Percentiles rank a stretch among this genome's conserved stretches.
Conservation (phyloP, 2,329 filamentous ascomycete genomes). For the Aspergillus sp. region DNA sequence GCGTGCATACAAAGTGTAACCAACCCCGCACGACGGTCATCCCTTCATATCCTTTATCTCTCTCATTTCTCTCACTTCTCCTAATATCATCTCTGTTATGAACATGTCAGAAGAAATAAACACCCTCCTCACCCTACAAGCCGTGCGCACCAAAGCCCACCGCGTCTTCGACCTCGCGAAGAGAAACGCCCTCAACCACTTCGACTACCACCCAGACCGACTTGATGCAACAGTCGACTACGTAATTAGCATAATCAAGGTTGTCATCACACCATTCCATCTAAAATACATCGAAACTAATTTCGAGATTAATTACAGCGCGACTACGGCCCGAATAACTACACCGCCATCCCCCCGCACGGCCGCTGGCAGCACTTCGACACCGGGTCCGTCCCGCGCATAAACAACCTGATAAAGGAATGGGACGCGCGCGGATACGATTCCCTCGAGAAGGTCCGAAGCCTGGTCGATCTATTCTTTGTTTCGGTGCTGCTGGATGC, state of each 20-base stretch:
- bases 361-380: constrained; percentile 66
- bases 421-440: constrained; percentile 49
- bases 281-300: neutral
- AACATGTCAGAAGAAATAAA: neutral
- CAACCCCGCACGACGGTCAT: neutral
- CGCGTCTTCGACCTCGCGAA: constrained; percentile 38
- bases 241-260: constrained; percentile 46
- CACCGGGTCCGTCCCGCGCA: constrained; percentile 53
- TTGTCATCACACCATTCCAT: constrained; percentile 18
- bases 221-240: constrained; percentile 45
- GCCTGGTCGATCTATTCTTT: constrained; percentile 62
- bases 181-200: constrained; percentile 42
- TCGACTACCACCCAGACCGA: constrained; percentile 41
- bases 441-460: constrained; percentile 50
- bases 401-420: constrained; percentile 45
- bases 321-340: constrained; percentile 52
- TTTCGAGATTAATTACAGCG: constrained; percentile 38
- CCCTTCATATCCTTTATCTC: neutral
- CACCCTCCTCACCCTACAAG: constrained; percentile 27
- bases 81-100: neutral
- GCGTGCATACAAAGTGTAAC: neutral
- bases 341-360: constrained; percentile 53
- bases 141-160: constrained; percentile 29
- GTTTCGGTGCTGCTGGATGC: constrained; percentile 61
- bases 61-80: neutral